Evolutionary conservation across 352 stramenopile species (phyloP), one percentile per base, ranked within the genome.

Genomic region (Pythium rishiriense): DNA sequence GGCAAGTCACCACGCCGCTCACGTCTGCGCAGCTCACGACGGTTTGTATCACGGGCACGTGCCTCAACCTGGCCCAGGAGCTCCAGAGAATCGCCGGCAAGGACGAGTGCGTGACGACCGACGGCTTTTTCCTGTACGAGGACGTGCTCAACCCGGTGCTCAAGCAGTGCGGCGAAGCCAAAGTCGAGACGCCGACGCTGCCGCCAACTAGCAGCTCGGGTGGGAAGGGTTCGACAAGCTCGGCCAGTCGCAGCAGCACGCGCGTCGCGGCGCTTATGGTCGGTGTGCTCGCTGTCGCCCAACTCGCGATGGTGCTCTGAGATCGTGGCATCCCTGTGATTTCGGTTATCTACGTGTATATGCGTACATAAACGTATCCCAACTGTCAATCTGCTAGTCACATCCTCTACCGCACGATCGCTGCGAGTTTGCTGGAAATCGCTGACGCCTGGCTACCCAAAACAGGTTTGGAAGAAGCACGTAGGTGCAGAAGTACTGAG

Each of bases 41-140:
- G 7, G 42, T 62, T 2, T 62, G 55, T 29, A 42, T 62, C 55
- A 62, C 42, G 29, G 55, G 55, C 41, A 62, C 55, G 11, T 62
- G 55, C 19, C 55, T 62, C 26, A 26, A 46, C 17, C 28, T 62
- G 19, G 42, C 24, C 19, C 22, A 53, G 28, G 55, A 62, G n/a
- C 42, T 62, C 5, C 55, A 62, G 42, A 50, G 47, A 29, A 51
- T 61, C 26, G 53, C 53, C 17, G 39, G 37, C 25, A 61, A 33
- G 26, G 53, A 61, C 12, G 53, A 50, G 39, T 52, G 41, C 11
- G 50, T 57, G 24, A 57, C 50, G 19, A 46, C 24, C n/a, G 50
- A 57, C n/a, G 31, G 31, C 6, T 57, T 45, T 31, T 57, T 57
- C 19, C n/a, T 57, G 50, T 57, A 57, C 31, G 19, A 57, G 22